phyloP scores from a whole-genome alignment of 768 basidiomycete genomes.

The Exidia glandulosa region DNA sequence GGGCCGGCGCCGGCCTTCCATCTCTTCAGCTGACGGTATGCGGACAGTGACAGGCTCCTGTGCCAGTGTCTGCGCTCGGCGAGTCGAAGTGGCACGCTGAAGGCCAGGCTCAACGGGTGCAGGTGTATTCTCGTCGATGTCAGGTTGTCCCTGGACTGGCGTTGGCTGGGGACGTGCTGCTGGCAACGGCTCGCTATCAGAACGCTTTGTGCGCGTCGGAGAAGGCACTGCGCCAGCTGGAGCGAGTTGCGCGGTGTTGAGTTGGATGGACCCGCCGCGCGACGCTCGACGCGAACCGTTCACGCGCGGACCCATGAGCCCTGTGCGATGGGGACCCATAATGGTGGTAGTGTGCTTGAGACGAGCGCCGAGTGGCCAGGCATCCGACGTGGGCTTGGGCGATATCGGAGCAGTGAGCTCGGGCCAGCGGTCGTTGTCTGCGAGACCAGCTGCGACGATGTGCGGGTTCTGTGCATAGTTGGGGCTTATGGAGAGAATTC shows the following conservation, averaged over 20 bases:
- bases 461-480: constrained; percentile 75
- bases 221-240: constrained; percentile 1
- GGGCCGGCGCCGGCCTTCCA: constrained; percentile 60
- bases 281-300: constrained; percentile 47
- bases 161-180: constrained; percentile 4
- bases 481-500: constrained; percentile 71
- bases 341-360: constrained; percentile 86
- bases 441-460: constrained; percentile 65
- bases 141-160: constrained; percentile 1
- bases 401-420: constrained; percentile 64
- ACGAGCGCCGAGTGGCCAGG: constrained; percentile 16
- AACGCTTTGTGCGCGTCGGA: constrained; percentile 5
- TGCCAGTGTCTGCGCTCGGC: neutral
- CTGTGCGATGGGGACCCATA: constrained; percentile 56
- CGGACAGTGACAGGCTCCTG: neutral
- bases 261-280: constrained; percentile 23
- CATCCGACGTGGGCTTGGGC: constrained; percentile 55
- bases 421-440: constrained; percentile 75
- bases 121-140: constrained; percentile 7
- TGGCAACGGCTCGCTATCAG: constrained; percentile 17
- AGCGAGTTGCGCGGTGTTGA: neutral
- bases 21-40: constrained; percentile 54
- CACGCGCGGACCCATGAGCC: constrained; percentile 69
- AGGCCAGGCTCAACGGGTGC: neutral
- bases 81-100: constrained; percentile 3